Percentiles rank a stretch among this genome's conserved stretches.
Evolutionary conservation across 2,329 filamentous ascomycete species (phyloP).

Genomic region (Fusarium newnesense): DNA sequence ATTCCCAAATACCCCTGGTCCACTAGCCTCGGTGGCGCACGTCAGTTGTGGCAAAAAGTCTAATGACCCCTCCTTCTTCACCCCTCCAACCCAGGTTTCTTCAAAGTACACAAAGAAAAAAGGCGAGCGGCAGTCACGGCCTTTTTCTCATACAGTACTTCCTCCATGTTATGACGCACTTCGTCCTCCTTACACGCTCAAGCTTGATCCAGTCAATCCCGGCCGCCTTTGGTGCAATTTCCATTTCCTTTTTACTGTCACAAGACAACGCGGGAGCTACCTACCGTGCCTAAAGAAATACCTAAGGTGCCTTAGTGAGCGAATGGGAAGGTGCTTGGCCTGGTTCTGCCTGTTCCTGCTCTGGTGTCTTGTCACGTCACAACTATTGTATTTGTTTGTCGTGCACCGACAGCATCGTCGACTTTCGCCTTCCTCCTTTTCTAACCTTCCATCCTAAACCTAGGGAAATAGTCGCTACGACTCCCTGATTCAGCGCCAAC

Average conservation of each 20-base stretch:
- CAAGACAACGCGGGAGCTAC: slow-evolving; percentile 1
- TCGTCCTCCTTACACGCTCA: slow-evolving; percentile 17
- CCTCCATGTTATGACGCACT: slow-evolving; percentile 44
- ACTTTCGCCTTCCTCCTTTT: slow-evolving; percentile 11
- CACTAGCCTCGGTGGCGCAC: slow-evolving; percentile 23
- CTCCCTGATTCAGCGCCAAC: slow-evolving; percentile 10
- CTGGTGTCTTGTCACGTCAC: slow-evolving; percentile 35
- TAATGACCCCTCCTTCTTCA: slow-evolving; percentile 39
- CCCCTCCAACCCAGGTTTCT: slow-evolving; percentile 40
- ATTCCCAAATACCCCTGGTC: slow-evolving; percentile 2
- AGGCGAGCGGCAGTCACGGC: slow-evolving; percentile 22
- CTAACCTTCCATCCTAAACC: background rate
- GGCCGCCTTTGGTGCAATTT: background rate
- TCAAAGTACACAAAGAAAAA: slow-evolving; percentile 38
- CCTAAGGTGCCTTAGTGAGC: slow-evolving; percentile 2
- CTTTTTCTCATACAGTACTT: slow-evolving; percentile 16
- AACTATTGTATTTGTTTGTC: slow-evolving; percentile 18
- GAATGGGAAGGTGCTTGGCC: slow-evolving; percentile 2
- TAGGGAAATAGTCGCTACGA: slow-evolving; percentile 3
- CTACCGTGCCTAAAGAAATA: background rate
- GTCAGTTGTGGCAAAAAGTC: slow-evolving; percentile 32
- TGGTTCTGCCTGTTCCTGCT: slow-evolving; percentile 28
- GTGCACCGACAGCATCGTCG: slow-evolving; percentile 34
- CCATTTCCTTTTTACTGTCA: slow-evolving; percentile 2
- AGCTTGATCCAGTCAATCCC: slow-evolving; percentile 14